Conservation (phyloP, 129 eudicot genomes). For the Flaveria ramosissima region DNA sequence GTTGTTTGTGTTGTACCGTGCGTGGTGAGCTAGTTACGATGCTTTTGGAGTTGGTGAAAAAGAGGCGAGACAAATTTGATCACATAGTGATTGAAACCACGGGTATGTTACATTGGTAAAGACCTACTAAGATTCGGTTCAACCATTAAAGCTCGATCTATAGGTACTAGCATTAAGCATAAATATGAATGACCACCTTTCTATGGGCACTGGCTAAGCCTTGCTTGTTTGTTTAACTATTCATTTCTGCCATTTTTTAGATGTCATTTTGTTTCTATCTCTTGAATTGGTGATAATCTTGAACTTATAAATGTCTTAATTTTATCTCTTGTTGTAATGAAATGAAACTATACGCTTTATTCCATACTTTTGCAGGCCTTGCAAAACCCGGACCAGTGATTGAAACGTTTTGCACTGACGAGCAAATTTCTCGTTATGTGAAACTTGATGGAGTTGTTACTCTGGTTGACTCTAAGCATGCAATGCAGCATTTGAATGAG, state of each 20-base stretch:
- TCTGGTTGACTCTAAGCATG: slow-evolving; percentile 85
- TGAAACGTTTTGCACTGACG: slow-evolving; percentile 91
- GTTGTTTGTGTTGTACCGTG: slow-evolving; percentile 92
- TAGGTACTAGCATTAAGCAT: neutral
- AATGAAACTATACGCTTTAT: neutral
- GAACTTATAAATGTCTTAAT: neutral
- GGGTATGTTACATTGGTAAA: slow-evolving; percentile 43
- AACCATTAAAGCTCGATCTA: neutral
- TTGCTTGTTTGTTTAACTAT: too few species aligned
- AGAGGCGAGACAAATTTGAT: slow-evolving; percentile 83
- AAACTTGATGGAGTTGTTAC: slow-evolving; percentile 99
- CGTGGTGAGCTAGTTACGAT: slow-evolving; percentile 91
- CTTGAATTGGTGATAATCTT: neutral
- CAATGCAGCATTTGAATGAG: slow-evolving; percentile 77
- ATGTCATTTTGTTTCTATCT: neutral
- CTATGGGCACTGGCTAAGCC: too few species aligned
- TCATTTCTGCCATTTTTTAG: too few species aligned
- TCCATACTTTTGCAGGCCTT: slow-evolving; percentile 59
- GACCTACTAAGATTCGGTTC: neutral
- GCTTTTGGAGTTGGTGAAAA: slow-evolving; percentile 89
- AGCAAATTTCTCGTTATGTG: slow-evolving; percentile 75
- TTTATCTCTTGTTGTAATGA: neutral
- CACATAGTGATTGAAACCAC: slow-evolving; percentile 97
- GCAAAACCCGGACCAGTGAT: slow-evolving; percentile 98
- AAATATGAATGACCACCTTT: neutral